Percentiles rank a stretch among this genome's conserved stretches.
Evolutionary conservation across 163 green algal genomes (phyloP).

Genomic region (Trebouxiophyceae sp.): DNA sequence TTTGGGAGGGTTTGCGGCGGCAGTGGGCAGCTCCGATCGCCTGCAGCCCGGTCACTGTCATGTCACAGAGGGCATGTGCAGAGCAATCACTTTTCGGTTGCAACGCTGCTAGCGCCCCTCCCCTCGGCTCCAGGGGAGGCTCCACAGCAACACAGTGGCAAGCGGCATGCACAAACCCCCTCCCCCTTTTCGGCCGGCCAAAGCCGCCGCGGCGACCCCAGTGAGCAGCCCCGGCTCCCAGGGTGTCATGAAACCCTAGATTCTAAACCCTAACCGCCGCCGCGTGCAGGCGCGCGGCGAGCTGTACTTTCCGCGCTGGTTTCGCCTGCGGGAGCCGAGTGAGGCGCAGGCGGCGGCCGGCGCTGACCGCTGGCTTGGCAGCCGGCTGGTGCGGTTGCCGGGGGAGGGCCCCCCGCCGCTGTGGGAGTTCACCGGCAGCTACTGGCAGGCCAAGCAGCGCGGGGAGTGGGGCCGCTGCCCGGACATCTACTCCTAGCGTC

Average conservation of each 20-base stretch:
- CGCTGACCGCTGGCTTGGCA: slow-evolving; percentile 11
- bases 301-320: slow-evolving; percentile 41
- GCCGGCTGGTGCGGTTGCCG: neutral
- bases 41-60: neutral
- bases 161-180: no score
- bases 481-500: slow-evolving; percentile 28
- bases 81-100: no score
- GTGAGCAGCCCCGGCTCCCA: no score
- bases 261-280: no score
- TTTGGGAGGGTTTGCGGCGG: neutral
- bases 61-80: neutral
- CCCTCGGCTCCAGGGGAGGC: no score
- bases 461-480: slow-evolving; percentile 26
- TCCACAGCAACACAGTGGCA: no score
- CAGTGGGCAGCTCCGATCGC: neutral
- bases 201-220: no score
- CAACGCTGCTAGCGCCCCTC: no score
- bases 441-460: slow-evolving; percentile 26
- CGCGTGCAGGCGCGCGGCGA: no score
- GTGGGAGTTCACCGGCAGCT: slow-evolving; percentile 36
- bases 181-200: no score
- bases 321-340: slow-evolving; percentile 18
- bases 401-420: slow-evolving; percentile 1
- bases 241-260: no score
- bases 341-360: neutral